phyloP scores from a whole-genome alignment of 2,329 filamentous ascomycete genomes.

The Colletotrichum endophyticum region DNA sequence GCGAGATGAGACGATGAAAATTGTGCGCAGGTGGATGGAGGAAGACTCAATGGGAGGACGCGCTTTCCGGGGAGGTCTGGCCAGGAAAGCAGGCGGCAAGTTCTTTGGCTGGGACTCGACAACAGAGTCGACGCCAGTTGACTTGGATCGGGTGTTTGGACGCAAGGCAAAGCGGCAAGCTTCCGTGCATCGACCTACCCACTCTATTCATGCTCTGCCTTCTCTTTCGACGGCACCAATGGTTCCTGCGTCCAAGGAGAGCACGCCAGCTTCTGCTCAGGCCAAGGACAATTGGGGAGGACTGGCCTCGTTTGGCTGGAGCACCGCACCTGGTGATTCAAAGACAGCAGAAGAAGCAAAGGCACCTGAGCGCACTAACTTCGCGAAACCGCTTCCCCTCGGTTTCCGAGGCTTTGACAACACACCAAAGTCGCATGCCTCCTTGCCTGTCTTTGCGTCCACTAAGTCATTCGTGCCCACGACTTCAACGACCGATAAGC shows the following conservation, averaged over 20 bases:
- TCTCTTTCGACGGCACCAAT: constrained; percentile 5
- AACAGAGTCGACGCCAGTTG: constrained; percentile 46
- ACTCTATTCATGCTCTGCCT: constrained; percentile 7
- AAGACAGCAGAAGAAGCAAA: not conserved
- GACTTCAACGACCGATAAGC: not conserved
- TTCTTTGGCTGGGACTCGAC: constrained; percentile 68
- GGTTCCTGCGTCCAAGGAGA: not conserved
- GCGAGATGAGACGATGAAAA: constrained; percentile 58
- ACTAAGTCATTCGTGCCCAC: not conserved
- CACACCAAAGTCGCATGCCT: constrained; percentile 9
- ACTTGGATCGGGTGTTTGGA: constrained; percentile 50
- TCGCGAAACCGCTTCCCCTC: not conserved
- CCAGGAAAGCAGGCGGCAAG: constrained; percentile 43
- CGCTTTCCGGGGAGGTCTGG: constrained; percentile 44
- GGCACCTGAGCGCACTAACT: not conserved
- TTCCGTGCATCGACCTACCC: constrained; percentile 26
- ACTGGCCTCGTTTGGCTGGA: constrained; percentile 35
- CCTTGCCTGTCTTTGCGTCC: constrained; percentile 4
- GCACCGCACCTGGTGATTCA: not conserved
- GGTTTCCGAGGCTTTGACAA: constrained; percentile 10
- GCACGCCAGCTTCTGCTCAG: constrained; percentile 27
- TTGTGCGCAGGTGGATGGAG: constrained; percentile 70
- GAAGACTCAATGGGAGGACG: constrained; percentile 64
- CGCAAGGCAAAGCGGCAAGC: constrained; percentile 33
- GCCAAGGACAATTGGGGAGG: constrained; percentile 14